These are phyloP conservation scores for Xylaria curta DNA, from an alignment of 495 filamentous ascomycete genomes.

Conservation along the genomic window DNA sequence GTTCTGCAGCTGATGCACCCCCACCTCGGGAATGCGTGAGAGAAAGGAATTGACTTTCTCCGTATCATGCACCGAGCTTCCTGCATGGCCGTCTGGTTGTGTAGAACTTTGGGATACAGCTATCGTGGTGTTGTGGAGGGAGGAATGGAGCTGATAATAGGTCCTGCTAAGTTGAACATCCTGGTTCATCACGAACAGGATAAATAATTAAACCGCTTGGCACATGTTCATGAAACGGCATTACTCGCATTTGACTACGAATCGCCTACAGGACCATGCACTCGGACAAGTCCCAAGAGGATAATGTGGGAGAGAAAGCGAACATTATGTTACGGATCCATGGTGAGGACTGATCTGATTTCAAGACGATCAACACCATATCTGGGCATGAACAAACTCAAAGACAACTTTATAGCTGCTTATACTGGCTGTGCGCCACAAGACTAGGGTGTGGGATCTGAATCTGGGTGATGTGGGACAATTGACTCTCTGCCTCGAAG, in stretches of 20 bases:
- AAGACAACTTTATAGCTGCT: neutral
- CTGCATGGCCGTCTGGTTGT: neutral
- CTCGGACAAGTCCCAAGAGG: neutral
- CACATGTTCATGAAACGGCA: conserved; percentile 14
- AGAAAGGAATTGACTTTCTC: neutral
- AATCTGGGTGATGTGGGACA: conserved; percentile 12
- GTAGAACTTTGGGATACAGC: conserved; percentile 5
- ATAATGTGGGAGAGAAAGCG: neutral
- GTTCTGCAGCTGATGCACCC: neutral
- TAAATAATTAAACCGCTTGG: conserved; percentile 8
- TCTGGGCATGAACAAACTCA: neutral
- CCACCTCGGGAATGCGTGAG: neutral
- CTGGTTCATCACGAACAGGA: neutral
- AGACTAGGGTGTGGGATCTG: neutral
- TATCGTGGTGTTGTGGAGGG: conserved; percentile 13
- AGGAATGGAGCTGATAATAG: neutral
- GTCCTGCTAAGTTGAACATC: neutral
- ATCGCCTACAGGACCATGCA: neutral
- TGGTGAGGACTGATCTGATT: neutral
- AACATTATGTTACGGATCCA: neutral
- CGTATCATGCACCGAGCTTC: neutral
- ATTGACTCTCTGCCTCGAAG: neutral
- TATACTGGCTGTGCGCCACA: conserved; percentile 4
- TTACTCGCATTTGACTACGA: conserved; percentile 14
- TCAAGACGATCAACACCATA: neutral